Conservation (phyloP, 495 filamentous ascomycete genomes). For the Xylaria longipes region DNA sequence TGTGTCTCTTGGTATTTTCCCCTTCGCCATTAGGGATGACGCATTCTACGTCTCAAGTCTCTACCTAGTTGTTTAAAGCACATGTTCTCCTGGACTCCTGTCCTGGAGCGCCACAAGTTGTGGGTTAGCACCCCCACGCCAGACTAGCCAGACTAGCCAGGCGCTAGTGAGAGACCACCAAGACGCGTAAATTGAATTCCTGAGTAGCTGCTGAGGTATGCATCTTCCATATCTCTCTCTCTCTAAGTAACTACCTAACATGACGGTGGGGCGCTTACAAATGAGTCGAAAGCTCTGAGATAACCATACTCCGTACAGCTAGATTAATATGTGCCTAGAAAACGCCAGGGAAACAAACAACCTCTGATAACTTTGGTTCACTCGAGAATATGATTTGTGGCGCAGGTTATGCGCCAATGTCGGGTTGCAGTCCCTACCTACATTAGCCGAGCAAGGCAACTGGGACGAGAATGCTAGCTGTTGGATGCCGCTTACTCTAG, state of each 20-base stretch:
- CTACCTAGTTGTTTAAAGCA: neutral
- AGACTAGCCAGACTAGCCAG: neutral
- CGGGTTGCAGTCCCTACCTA: too few species aligned
- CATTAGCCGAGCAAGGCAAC: too few species aligned
- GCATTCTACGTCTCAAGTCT: neutral
- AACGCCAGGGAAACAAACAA: neutral
- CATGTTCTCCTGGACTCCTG: neutral
- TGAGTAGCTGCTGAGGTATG: neutral
- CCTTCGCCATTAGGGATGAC: neutral
- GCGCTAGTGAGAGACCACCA: neutral
- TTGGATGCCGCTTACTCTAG: too few species aligned
- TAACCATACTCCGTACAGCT: neutral
- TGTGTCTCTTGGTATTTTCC: neutral
- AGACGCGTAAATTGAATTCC: conserved; percentile 5
- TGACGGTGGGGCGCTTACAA: conserved; percentile 7
- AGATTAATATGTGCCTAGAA: neutral
- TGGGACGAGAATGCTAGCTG: too few species aligned
- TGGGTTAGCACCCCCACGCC: neutral
- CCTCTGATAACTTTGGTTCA: neutral
- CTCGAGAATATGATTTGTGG: neutral
- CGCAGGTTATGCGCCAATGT: too few species aligned
- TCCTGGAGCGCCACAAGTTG: neutral
- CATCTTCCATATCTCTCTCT: neutral
- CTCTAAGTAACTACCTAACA: too few species aligned
- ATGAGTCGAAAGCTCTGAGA: neutral